Evolutionary conservation across 345 rosid species (phyloP), one percentile per base, ranked within the genome.

Genomic region (Lenwebbia sp.): DNA sequence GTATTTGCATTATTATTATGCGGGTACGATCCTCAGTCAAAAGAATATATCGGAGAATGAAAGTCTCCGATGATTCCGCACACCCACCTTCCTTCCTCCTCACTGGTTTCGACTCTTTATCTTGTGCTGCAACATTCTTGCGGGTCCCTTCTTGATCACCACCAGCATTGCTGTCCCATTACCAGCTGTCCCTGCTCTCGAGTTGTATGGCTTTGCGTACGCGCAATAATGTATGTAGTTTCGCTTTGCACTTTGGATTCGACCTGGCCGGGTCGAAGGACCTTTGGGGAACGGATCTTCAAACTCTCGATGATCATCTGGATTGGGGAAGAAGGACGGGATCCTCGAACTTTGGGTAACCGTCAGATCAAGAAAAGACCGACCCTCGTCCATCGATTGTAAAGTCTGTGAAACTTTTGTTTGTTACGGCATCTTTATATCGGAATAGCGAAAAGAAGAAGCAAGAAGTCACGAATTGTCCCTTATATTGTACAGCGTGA

Each of bases 61-160:
- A 93, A 94, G 92, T 89, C 94, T 93, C 94, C 96, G 92, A 86
- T 92, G 94, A 88, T 92, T 92, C 90, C 92, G 91, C 92, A 92
- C 26, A 26, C 82, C 84, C 84, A 28, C 84, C 56, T 53, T 30
- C 25, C 84, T 83, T 19, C 30, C 55, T 54, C 25, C 60, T 83
- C 84, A 10, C 6, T 83, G 14, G 14, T 83, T 83, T 83, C 13
- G 23, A 26, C 7, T 28, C 84, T 26, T 17, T 47, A 82, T 82
- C 51, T 82, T 25, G 54, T 47, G 78, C 25, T 33, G 78, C 78
- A 65, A 65, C 78, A 65, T 65, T 65, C 78, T 65, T 33, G 41
- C 78, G 78, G 78, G 44, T 65, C 78, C 75, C 78, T 47, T 47
- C 78, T 65, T 11, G 78, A 65, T 33, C 78, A 4, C 78, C 44